phyloP scores from a whole-genome alignment of 257 asterid species.

The Anisodus tanguticus region DNA sequence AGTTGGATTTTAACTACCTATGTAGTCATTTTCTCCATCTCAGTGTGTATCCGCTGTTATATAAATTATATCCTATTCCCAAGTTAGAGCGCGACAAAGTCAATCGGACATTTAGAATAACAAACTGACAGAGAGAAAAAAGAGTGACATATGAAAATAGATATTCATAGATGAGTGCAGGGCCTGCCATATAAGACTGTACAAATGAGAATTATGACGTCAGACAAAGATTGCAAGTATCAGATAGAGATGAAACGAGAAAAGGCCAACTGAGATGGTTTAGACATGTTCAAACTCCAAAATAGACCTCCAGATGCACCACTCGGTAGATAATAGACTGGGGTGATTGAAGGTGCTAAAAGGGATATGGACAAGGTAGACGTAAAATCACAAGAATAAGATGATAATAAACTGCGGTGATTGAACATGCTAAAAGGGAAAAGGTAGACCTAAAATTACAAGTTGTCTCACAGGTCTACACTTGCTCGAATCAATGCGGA shows the following conservation, averaged over 20 bases:
- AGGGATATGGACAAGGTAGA: neutral
- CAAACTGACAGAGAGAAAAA: neutral
- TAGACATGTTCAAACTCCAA: neutral
- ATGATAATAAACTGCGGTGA: neutral
- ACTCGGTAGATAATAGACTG: neutral
- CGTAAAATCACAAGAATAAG: neutral
- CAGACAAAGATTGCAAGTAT: neutral
- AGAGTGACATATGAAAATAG: neutral
- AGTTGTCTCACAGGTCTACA: neutral
- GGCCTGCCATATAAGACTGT: neutral
- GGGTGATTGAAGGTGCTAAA: neutral
- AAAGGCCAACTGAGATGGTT: neutral
- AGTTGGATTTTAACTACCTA: neutral
- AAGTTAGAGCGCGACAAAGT: neutral
- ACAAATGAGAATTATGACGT: constrained; percentile 14
- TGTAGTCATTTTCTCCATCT: neutral
- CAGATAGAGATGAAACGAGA: too few species aligned
- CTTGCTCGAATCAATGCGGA: neutral
- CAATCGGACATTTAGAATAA: constrained; percentile 12
- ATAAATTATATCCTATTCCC: neutral
- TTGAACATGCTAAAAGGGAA: neutral
- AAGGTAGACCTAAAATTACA: neutral
- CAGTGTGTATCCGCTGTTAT: neutral
- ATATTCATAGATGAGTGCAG: neutral
- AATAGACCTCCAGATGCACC: neutral